These are phyloP conservation scores for Dactylellina parvicollis DNA, from an alignment of 2,329 filamentous ascomycete species.

Conservation along the genomic window DNA sequence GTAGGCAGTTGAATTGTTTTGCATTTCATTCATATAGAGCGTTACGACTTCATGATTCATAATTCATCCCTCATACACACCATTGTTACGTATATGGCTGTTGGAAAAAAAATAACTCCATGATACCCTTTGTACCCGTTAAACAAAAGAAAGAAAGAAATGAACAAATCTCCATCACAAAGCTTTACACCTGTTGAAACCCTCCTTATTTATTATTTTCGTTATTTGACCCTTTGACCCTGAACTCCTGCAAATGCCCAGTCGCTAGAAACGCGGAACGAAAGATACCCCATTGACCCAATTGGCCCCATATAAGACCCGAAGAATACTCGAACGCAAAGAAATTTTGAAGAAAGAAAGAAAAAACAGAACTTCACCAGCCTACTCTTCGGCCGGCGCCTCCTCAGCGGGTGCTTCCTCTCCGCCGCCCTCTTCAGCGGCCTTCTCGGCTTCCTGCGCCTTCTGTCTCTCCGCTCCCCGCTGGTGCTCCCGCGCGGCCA, in stretches of 20 bases:
- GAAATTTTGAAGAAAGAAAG: slow-evolving; percentile 1
- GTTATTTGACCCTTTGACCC: slow-evolving; percentile 6
- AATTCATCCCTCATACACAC: slow-evolving; percentile 7
- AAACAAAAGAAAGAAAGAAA: slow-evolving; percentile 23
- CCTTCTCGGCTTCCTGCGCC: slow-evolving; percentile 32
- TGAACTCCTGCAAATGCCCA: slow-evolving; percentile 46
- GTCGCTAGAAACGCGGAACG: slow-evolving; percentile 2
- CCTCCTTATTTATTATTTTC: not conserved
- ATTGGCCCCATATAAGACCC: not conserved
- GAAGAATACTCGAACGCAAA: not conserved
- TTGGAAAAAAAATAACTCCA: slow-evolving; percentile 13
- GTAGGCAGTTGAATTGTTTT: not conserved
- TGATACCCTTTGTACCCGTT: slow-evolving; percentile 33
- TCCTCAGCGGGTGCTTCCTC: slow-evolving; percentile 12
- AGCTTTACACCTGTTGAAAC: no score
- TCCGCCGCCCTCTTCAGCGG: slow-evolving; percentile 33
- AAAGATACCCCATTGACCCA: not conserved
- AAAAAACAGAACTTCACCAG: not conserved
- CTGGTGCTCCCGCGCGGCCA: slow-evolving; percentile 40
- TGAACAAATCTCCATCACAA: not conserved
- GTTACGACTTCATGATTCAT: slow-evolving; percentile 30
- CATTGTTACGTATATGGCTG: slow-evolving; percentile 6
- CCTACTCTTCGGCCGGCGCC: not conserved
- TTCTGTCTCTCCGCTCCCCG: slow-evolving; percentile 27
- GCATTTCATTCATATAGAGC: slow-evolving; percentile 8